Base-by-base conservation (phyloP, 257 asterid species). In the Plantago ovata region DNA sequence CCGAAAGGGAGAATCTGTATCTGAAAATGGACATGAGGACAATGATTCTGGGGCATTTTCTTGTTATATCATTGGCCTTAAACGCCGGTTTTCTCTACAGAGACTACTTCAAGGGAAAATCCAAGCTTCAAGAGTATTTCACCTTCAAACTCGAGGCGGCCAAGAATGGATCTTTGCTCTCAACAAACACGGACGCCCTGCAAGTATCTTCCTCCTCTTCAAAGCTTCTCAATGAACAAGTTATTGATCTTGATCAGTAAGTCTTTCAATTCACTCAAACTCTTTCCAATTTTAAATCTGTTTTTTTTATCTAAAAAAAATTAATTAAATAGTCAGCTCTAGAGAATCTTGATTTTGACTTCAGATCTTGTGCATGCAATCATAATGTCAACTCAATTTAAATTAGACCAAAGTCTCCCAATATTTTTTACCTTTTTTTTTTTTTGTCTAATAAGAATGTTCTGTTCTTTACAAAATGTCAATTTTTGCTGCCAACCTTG, bases 201-300 rank as follows among this genome's bases (percentile, higher is more conserved):
- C 68, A 53, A n/a, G 9, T 71, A 24, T 66, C 69, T 14, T 6
- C 75, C 38, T 56, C 66, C 49, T 51, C 67, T 50, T 63, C 83
- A 28, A 67, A 61, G 39, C 48, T 66, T 44, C 63, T 63, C 11
- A 56, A 28, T 58, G 80, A 76, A 54, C 78, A 76, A 54, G 69
- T 69, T 21, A 84, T 90, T 58, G 81, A 90, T 68, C 81, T 90
- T 50, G 95, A 86, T 66, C 97, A 86, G 97, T 90, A 72, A 86
- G 97, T 84, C 10, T 36, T 16, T 52, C 52, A 28, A 28, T 28
- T 8, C 7, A 28, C 36, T 22, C 23, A 44, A 5, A 20, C 50
- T 50, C 16, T 56, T 22, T 43, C 9, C 24, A 4, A 28, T 6
- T 28, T 1, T 28, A 1, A 28, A 28, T 28, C 36, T 28, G 4